A percentile compares a stretch with the other conserved stretches of the same genome.
phyloP scores from a whole-genome alignment of 2,329 filamentous ascomycete genomes.

The Geoglossum cookeanum region DNA sequence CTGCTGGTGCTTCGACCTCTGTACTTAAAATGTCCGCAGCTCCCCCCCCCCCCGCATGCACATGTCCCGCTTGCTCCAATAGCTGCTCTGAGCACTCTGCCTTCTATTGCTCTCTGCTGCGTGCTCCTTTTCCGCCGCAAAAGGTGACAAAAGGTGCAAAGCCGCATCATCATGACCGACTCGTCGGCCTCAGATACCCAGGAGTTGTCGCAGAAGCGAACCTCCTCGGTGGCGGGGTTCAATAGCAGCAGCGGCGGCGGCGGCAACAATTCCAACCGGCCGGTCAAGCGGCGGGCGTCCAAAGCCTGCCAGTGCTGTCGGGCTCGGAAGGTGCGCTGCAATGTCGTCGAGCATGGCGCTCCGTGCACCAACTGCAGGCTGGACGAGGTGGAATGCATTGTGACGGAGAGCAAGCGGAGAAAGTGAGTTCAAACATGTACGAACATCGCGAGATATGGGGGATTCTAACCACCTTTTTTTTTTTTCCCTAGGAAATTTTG shows the following conservation, averaged over 20 bases:
- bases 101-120: background rate
- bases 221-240: background rate
- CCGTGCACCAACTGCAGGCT: constrained; percentile 90
- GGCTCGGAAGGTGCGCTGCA: constrained; percentile 92
- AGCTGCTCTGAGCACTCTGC: background rate
- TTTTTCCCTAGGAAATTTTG: constrained; percentile 5
- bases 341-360: constrained; percentile 86
- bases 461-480: background rate
- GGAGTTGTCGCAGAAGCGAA: background rate
- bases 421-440: constrained; percentile 37
- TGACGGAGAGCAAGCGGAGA: constrained; percentile 58
- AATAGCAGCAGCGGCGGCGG: background rate
- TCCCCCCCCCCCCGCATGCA: background rate
- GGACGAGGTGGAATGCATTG: constrained; percentile 56
- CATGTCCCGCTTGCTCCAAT: background rate
- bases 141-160: no score
- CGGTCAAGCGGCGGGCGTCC: constrained; percentile 41
- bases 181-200: background rate
- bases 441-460: background rate
- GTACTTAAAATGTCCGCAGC: background rate
- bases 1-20: no score
- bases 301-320: constrained; percentile 95
- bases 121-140: background rate
- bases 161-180: background rate
- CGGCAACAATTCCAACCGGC: constrained; percentile 47